Evolutionary conservation across 176 grass and related monocot genomes (phyloP), one percentile per base, ranked within the genome.

Genomic region (Microstegium vimineum): DNA sequence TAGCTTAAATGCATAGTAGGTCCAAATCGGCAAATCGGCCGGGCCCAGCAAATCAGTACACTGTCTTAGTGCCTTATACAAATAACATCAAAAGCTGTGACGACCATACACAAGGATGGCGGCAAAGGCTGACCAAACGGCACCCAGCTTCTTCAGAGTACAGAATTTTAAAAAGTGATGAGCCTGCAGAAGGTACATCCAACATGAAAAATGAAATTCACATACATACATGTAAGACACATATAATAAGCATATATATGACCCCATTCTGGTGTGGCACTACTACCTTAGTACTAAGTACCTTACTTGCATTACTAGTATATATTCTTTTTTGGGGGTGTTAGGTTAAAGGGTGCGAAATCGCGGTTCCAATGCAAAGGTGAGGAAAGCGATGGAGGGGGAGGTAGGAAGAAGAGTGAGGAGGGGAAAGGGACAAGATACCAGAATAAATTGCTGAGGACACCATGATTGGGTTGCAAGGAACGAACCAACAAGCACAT

Each of bases 391-490:
- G 23, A 16, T 10, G 63, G 9, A 16, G n/a, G 10, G 5, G 38
- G 57, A 30, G 60, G 66, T 82, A 75, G 88, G 83, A 92, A 86
- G 20, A 10, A 12, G 93, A 89, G 90, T 76, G 49, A 84, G 72
- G 73, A 45, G 63, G 27, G 86, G 86, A 93, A 86, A 87, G 90
- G 77, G 90, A 96, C 86, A 75, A 68, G 65, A 85, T 90, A 96
- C 94, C 90, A 78, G 89, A 90, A 88, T 64, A 67, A 51, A 90
- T 81, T 51, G 77, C 57, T 62, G 62, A 57, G 62, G 77, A 56
- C 66, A 46, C 67, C 67, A 81, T 68, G 82, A 80, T 96, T 96
- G 78, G 71, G 60, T 38, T 71, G 85, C 83, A 86, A 81, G 76
- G 72, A 85, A 72, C 69, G 69, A 46, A 70, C 22, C 14, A 13